Conservation (phyloP, 768 basidiomycete genomes). For the Kwoniella pini region DNA sequence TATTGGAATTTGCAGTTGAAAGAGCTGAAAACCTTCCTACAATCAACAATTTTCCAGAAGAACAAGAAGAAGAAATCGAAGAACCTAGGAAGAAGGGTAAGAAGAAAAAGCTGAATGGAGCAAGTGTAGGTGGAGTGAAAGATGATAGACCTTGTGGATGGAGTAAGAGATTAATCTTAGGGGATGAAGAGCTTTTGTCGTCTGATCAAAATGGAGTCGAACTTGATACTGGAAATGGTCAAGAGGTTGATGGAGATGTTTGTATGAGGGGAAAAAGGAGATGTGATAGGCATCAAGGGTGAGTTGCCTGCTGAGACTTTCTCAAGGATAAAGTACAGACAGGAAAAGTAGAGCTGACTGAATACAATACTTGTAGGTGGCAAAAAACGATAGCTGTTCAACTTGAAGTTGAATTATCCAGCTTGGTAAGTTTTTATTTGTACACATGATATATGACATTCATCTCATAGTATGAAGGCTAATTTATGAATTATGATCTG, state of each 20-base stretch:
- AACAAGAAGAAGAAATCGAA: conserved; percentile 10
- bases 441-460: too few relatives aligned
- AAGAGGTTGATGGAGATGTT: conserved; percentile 1
- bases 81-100: conserved; percentile 16
- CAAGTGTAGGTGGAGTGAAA: conserved; percentile 2
- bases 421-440: conserved; percentile 26
- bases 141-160: conserved; percentile 44
- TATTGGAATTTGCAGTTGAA: conserved; percentile 20
- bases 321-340: too few relatives aligned
- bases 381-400: conserved; percentile 31
- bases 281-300: conserved; percentile 45
- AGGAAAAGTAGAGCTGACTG: conserved; percentile 8
- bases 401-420: conserved; percentile 29
- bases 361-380: conserved; percentile 23
- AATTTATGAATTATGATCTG: too few relatives aligned
- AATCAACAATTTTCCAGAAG: not conserved
- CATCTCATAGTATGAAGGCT: too few relatives aligned
- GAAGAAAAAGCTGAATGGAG: conserved; percentile 10
- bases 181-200: conserved; percentile 25
- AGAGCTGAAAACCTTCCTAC: conserved; percentile 17
- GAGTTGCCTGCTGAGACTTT: too few relatives aligned
- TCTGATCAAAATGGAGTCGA: conserved; percentile 3
- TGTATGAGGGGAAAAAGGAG: conserved; percentile 26
- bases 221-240: not conserved
- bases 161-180: conserved; percentile 28